Evolutionary conservation across 441 rosid genomes (phyloP), one percentile per base, ranked within the genome.

Genomic region (Biscutella laevigata): DNA sequence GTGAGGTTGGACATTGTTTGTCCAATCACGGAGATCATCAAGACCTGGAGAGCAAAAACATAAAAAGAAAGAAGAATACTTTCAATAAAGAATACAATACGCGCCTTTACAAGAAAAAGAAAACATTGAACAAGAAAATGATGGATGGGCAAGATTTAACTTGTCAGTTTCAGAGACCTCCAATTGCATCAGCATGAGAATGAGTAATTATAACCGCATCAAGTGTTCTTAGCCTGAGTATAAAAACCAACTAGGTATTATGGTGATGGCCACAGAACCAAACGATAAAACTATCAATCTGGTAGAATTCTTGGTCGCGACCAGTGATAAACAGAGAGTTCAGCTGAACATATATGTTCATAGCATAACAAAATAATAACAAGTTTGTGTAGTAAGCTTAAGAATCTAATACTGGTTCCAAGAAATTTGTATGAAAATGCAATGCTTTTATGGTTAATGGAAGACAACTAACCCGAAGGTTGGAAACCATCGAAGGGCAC

Each of bases 1-100:
- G 45, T 55, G 52, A 33, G 83, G 78, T 72, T 86, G 95, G 58
- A 90, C 94, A 49, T 86, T 86, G 76, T 90, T 90, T 36, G 97
- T 90, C 97, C 97, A 90, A 68, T 90, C 97, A 53, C 89, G 89
- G 62, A 90, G 94, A 82, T 86, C 95, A 66, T 86, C 95, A 51
- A 90, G 89, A 69, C 95, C 97, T 90, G 65, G 21, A 50, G 40
- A 45, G 30, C 30, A 27, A 0, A 44, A 45, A 20, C 5, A 34
- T 10, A 37, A 26, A 51, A 53, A 42, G 49, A 59, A 45, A 61
- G 61, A 60, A 16, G 48, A 30, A 54, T 19, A 17, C 45, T 35
- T 71, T n/a, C 46, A 53, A 57, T 49, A 6, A 46, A 57, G 34
- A 27, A 62, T 25, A 62, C 34, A 45, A 35, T 20, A 65, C 9